These are phyloP conservation scores for Apiospora koreana DNA, from an alignment of 2,329 filamentous ascomycete species.

Conservation along the genomic window DNA sequence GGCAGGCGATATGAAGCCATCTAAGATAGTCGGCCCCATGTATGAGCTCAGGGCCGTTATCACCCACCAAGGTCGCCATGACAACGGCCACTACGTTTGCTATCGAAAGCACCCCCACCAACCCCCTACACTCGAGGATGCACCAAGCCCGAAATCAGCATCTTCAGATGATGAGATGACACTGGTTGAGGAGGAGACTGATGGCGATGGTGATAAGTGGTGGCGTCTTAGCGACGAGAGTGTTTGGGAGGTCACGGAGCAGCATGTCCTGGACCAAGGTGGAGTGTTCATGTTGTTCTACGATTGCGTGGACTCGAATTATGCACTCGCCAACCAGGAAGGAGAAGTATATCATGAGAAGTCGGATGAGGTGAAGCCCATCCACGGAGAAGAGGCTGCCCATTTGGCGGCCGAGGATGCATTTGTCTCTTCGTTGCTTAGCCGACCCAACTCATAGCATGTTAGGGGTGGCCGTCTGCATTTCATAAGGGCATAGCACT, in stretches of 20 bases:
- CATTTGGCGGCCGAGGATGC: background rate
- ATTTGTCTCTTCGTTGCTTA: conserved; percentile 14
- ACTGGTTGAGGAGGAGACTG: conserved; percentile 21
- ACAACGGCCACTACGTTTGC: conserved; percentile 95
- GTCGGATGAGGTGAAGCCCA: background rate
- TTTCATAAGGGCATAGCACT: conserved; percentile 13
- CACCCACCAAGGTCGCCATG: conserved; percentile 86
- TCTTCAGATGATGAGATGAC: conserved; percentile 16
- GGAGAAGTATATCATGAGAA: background rate
- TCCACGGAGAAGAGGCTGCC: background rate
- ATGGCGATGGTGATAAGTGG: conserved; percentile 56
- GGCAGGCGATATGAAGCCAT: conserved; percentile 51
- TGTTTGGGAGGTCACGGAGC: conserved; percentile 73
- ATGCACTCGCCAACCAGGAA: conserved; percentile 36
- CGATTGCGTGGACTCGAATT: conserved; percentile 65
- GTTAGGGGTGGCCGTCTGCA: background rate
- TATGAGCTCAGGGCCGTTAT: conserved; percentile 84
- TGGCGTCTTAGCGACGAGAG: conserved; percentile 91
- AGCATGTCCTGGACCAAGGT: conserved; percentile 70
- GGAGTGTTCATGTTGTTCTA: conserved; percentile 99
- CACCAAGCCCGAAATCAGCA: conserved; percentile 8
- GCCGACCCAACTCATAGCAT: conserved; percentile 10
- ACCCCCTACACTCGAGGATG: conserved; percentile 14
- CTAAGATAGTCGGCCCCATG: conserved; percentile 56
- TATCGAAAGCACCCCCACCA: conserved; percentile 69